Percentiles rank a stretch among this genome's conserved stretches.
Conservation (phyloP, 257 asterid genomes). For the Datura wrightii region DNA sequence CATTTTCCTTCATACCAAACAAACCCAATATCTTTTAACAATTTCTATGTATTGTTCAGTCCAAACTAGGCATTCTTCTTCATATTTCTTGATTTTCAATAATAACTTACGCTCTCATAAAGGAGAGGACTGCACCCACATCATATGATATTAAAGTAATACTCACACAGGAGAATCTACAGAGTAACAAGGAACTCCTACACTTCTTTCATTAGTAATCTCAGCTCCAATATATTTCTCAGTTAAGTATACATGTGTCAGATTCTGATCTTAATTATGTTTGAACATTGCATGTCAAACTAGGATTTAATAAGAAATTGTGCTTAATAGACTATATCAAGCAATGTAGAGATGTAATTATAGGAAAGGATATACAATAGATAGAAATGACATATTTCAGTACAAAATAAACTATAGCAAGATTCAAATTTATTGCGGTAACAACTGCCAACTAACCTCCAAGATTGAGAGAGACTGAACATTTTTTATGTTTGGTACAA, state of each 20-base stretch:
- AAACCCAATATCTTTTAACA: neutral
- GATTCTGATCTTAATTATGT: neutral
- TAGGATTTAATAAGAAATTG: neutral
- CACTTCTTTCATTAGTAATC: neutral
- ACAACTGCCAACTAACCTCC: conserved; percentile 66
- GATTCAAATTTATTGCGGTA: neutral
- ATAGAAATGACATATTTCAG: neutral
- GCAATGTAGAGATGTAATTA: neutral
- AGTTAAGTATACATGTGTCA: neutral
- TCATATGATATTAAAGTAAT: neutral
- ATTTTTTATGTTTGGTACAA: conserved; percentile 90
- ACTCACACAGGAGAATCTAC: conserved; percentile 14
- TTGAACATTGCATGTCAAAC: conserved; percentile 10
- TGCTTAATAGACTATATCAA: neutral
- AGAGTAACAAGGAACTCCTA: neutral
- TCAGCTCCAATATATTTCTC: neutral
- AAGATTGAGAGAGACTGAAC: conserved; percentile 85
- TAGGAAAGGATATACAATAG: neutral
- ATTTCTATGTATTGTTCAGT: neutral
- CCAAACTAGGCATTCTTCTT: neutral
- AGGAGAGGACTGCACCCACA: neutral
- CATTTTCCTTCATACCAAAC: too few relatives aligned
- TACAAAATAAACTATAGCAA: neutral
- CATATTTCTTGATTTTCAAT: neutral
- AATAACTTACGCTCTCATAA: neutral